Evolutionary conservation across 2,329 filamentous ascomycete genomes (phyloP).

Genomic region (Colletotrichum somersetense): DNA sequence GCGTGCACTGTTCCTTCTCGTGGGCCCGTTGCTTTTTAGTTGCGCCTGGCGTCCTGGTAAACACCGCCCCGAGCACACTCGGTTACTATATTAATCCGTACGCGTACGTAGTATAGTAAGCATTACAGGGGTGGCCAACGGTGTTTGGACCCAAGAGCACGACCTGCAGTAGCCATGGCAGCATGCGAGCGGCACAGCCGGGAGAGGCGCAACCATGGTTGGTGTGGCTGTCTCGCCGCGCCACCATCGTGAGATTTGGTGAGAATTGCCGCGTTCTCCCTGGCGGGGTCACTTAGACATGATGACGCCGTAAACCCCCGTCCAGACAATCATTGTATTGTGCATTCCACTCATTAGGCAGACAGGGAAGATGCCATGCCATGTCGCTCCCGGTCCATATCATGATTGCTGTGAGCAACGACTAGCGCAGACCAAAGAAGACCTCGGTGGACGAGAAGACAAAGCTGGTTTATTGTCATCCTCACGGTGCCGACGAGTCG

Average conservation of each 20-base stretch:
- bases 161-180: constrained; percentile 25
- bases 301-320: constrained; percentile 3
- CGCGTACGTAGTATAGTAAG: neutral
- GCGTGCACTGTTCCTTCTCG: neutral
- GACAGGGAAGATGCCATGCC: neutral
- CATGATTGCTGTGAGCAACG: constrained; percentile 9
- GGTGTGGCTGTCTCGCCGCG: constrained; percentile 31
- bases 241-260: constrained; percentile 6
- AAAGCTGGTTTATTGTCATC: neutral
- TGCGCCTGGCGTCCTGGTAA: constrained; percentile 4
- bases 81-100: too few relatives aligned
- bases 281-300: neutral
- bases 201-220: constrained; percentile 25
- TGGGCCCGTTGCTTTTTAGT: constrained; percentile 7
- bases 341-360: constrained; percentile 5
- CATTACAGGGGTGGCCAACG: neutral
- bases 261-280: neutral
- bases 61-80: neutral
- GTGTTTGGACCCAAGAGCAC: constrained; percentile 4
- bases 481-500: neutral
- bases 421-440: neutral
- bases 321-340: neutral
- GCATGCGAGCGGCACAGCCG: constrained; percentile 18
- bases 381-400: neutral
- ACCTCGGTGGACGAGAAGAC: neutral